Evolutionary conservation across 179 eudicot genomes (phyloP).

Genomic region (Patellifolia procumbens): DNA sequence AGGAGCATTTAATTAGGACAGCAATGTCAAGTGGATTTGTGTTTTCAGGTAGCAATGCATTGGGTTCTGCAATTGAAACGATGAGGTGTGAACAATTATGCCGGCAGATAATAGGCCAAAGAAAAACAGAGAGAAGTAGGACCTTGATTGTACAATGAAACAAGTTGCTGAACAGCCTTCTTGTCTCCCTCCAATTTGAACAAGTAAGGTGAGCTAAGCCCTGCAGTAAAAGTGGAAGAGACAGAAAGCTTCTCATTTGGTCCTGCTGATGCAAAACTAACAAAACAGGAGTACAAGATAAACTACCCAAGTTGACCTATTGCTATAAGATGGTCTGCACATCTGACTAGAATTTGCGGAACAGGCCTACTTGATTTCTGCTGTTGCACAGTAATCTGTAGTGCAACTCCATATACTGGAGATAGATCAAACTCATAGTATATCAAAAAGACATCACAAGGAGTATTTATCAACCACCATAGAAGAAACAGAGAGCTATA

Average conservation of each 20-base stretch:
- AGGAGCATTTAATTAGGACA: constrained; percentile 78
- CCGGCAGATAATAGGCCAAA: neutral
- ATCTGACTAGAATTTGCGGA: constrained; percentile 72
- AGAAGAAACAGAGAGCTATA: neutral
- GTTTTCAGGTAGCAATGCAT: constrained; percentile 73
- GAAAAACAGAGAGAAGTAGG: neutral
- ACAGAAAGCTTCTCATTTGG: neutral
- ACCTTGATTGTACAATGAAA: constrained; percentile 93
- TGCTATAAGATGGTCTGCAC: constrained; percentile 88
- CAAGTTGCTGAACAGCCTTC: constrained; percentile 76
- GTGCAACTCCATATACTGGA: constrained; percentile 85
- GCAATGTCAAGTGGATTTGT: constrained; percentile 69
- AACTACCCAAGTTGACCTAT: constrained; percentile 51
- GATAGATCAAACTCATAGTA: constrained; percentile 9
- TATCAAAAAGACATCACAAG: neutral
- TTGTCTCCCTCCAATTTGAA: constrained; percentile 83
- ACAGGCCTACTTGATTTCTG: constrained; percentile 72
- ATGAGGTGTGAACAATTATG: constrained; percentile 4
- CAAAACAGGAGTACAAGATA: neutral
- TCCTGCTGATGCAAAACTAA: neutral
- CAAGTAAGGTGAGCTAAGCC: constrained; percentile 67
- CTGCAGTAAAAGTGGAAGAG: constrained; percentile 37
- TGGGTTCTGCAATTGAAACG: constrained; percentile 53
- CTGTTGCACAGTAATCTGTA: constrained; percentile 76
- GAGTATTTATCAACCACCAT: neutral